Evolutionary conservation across 148 eudicot species (phyloP).

Genomic region (Rhododendron williamsianum): DNA sequence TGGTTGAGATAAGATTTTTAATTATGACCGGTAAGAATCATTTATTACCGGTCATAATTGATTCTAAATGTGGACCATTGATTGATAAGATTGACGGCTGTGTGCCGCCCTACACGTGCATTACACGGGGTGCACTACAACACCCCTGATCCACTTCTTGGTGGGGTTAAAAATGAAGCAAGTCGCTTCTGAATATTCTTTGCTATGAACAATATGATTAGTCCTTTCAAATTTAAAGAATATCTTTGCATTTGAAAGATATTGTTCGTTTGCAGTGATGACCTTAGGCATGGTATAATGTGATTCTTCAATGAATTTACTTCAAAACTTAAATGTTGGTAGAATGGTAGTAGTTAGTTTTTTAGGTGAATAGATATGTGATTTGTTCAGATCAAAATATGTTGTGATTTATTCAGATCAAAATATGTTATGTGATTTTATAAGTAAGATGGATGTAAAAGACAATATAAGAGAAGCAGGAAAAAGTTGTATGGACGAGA

Average conservation of each 20-base stretch:
- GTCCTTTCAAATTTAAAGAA: background rate
- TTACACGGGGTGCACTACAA: too few relatives aligned
- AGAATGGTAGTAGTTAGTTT: background rate
- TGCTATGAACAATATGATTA: background rate
- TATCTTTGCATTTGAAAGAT: background rate
- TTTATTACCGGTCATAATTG: too few relatives aligned
- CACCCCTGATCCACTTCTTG: too few relatives aligned
- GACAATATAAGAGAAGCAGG: background rate
- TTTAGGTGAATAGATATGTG: background rate
- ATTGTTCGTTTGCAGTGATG: background rate
- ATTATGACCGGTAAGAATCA: too few relatives aligned
- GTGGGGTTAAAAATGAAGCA: background rate
- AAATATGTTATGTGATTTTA: too few relatives aligned
- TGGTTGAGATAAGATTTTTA: too few relatives aligned
- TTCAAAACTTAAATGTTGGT: background rate
- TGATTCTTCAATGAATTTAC: background rate
- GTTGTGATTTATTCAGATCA: too few relatives aligned
- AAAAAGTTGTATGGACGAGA: background rate
- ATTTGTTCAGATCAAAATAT: background rate
- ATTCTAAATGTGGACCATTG: too few relatives aligned
- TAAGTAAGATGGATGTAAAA: background rate
- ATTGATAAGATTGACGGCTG: too few relatives aligned
- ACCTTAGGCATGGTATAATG: background rate
- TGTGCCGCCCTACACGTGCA: too few relatives aligned
- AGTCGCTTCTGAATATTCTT: background rate